Conservation (phyloP, 2,329 filamentous ascomycete genomes). For the Fusarium sp. region DNA sequence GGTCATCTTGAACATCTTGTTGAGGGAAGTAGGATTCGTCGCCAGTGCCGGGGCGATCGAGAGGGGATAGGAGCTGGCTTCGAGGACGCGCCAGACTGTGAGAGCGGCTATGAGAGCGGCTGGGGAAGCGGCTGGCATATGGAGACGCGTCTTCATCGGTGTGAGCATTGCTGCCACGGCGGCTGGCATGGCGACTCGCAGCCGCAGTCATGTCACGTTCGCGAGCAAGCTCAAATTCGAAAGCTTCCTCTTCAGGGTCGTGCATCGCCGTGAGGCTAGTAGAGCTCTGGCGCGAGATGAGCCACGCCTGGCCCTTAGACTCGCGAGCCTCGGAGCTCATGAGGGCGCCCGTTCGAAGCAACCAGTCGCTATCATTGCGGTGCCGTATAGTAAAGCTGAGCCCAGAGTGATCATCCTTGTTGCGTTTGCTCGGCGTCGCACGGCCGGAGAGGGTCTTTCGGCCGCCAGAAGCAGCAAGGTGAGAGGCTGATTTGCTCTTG, state of each 20-base stretch:
- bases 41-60: slow-evolving; percentile 54
- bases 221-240: slow-evolving; percentile 66
- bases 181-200: slow-evolving; percentile 64
- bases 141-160: slow-evolving; percentile 57
- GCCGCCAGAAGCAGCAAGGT: slow-evolving; percentile 58
- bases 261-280: slow-evolving; percentile 71
- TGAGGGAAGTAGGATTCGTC: slow-evolving; percentile 46
- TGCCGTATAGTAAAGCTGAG: slow-evolving; percentile 52
- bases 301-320: slow-evolving; percentile 79
- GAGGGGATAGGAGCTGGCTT: slow-evolving; percentile 62
- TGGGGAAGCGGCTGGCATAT: slow-evolving; percentile 64
- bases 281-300: slow-evolving; percentile 76
- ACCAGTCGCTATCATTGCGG: slow-evolving; percentile 73
- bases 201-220: slow-evolving; percentile 60
- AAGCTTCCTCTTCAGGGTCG: slow-evolving; percentile 68
- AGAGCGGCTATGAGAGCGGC: slow-evolving; percentile 58
- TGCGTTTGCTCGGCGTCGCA: slow-evolving; percentile 55
- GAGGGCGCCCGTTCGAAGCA: slow-evolving; percentile 74
- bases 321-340: slow-evolving; percentile 76
- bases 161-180: slow-evolving; percentile 61
- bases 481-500: slow-evolving; percentile 76
- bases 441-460: slow-evolving; percentile 50
- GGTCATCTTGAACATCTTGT: slow-evolving; percentile 52
- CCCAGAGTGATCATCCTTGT: slow-evolving; percentile 46
- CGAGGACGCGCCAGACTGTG: slow-evolving; percentile 54